Evolutionary conservation across 371 early-diverging fungal species (phyloP).

Genomic region (Lichtheimia ornata): DNA sequence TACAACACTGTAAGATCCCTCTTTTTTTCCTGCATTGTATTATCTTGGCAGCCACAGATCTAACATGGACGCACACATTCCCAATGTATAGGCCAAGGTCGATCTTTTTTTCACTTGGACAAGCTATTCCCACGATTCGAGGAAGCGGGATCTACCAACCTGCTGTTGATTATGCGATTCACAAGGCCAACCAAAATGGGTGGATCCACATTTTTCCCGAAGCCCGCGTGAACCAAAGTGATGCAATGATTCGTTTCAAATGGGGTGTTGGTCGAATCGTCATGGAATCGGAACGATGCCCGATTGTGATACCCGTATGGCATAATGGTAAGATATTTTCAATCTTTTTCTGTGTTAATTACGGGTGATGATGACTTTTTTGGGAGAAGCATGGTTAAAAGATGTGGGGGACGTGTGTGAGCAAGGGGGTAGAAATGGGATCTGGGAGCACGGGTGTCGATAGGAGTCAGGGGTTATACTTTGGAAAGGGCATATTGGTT

Average conservation of each 20-base stretch:
- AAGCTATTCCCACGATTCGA: constrained; percentile 81
- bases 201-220: constrained; percentile 89
- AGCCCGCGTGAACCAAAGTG: constrained; percentile 72
- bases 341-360: neutral
- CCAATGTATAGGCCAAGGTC: constrained; percentile 48
- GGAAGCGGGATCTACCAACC: constrained; percentile 88
- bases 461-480: too few relatives aligned
- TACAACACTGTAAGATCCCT: constrained; percentile 57
- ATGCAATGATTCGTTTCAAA: constrained; percentile 71
- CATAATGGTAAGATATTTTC: constrained; percentile 50
- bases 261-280: constrained; percentile 88
- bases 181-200: constrained; percentile 28
- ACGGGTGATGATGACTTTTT: too few relatives aligned
- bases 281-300: constrained; percentile 70
- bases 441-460: too few relatives aligned
- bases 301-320: constrained; percentile 74
- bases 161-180: constrained; percentile 75
- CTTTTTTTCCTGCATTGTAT: neutral
- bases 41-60: neutral
- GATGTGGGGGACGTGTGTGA: neutral
- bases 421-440: neutral
- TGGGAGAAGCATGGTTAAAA: too few relatives aligned
- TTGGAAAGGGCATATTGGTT: too few relatives aligned
- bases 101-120: constrained; percentile 76
- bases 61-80: neutral